phyloP scores from a whole-genome alignment of 2,329 filamentous ascomycete species.

The Xylariaceae sp. region DNA sequence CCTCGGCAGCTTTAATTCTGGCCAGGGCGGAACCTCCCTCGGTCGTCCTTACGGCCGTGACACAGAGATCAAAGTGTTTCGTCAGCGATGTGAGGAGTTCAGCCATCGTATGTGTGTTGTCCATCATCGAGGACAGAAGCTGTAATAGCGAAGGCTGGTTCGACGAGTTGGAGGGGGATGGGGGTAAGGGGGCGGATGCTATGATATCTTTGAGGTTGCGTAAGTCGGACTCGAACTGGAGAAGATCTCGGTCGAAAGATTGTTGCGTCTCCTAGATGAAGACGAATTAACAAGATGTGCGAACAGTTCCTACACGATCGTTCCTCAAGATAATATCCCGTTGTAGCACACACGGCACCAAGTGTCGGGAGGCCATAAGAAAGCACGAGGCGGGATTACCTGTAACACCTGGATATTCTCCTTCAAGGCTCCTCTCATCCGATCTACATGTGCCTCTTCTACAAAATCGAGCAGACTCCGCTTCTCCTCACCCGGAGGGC shows the following conservation, averaged over 20 bases:
- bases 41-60: constrained; percentile 84
- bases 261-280: constrained; percentile 54
- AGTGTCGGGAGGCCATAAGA: not conserved
- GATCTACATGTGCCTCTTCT: constrained; percentile 63
- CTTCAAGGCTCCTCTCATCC: constrained; percentile 61
- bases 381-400: constrained; percentile 35
- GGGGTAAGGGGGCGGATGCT: constrained; percentile 35
- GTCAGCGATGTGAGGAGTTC: constrained; percentile 73
- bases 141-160: constrained; percentile 43
- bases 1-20: constrained; percentile 62
- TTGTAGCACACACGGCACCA: not conserved
- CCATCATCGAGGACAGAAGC: constrained; percentile 59
- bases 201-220: constrained; percentile 57
- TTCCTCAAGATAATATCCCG: not conserved
- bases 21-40: constrained; percentile 71
- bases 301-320: not conserved
- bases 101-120: constrained; percentile 77
- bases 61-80: constrained; percentile 86
- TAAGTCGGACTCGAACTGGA: constrained; percentile 70
- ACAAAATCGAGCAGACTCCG: constrained; percentile 71
- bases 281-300: not conserved
- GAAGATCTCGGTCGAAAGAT: constrained; percentile 71
- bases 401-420: constrained; percentile 66
- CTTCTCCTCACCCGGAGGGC: constrained; percentile 52
- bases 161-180: constrained; percentile 35